Conservation (phyloP, 495 filamentous ascomycete genomes). For the Cenococcum geophilum region DNA sequence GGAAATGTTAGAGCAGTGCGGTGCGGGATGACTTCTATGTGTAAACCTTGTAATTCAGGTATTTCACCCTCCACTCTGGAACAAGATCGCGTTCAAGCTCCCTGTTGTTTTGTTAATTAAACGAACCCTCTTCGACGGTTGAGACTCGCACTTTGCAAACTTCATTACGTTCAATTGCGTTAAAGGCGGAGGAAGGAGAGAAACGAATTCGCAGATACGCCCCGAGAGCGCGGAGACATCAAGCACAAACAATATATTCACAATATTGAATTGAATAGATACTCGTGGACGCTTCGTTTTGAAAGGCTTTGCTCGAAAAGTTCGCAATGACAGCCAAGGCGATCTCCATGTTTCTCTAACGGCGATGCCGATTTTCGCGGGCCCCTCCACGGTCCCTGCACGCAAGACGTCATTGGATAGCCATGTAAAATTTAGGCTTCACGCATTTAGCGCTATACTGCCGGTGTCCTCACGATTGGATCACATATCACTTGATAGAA, state of each 20-base stretch:
- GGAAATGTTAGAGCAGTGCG: neutral
- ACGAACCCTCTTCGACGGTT: neutral
- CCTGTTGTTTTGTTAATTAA: conserved; percentile 35
- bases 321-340: neutral
- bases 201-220: neutral
- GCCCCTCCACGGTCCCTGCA: neutral
- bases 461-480: neutral
- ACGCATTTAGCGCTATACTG: neutral
- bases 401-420: neutral
- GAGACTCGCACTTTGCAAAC: conserved; percentile 33
- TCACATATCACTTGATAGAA: neutral
- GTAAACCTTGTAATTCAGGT: conserved; percentile 79
- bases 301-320: neutral
- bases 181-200: neutral
- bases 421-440: neutral
- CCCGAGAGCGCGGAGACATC: neutral
- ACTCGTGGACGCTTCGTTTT: neutral
- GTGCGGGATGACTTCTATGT: neutral
- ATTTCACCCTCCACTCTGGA: conserved; percentile 89
- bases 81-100: conserved; percentile 83
- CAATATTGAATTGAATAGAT: neutral
- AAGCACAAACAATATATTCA: neutral
- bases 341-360: neutral
- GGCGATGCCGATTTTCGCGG: neutral
- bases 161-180: conserved; percentile 25